Base-by-base conservation (phyloP, 1,139 yeast species). In the Taiozyma onychis region DNA sequence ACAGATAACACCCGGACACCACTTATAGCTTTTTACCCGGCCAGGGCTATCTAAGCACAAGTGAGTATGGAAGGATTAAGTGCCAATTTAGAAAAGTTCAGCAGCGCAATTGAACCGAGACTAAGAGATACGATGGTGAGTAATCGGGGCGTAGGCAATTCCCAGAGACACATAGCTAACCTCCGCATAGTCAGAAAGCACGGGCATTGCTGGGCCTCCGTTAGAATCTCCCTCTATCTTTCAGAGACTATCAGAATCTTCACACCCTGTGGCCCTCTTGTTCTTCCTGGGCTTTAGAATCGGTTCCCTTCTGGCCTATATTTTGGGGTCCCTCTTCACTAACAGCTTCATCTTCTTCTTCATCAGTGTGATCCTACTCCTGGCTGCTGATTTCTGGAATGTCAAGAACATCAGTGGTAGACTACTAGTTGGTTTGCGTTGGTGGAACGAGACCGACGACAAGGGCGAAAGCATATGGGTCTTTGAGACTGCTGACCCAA, bases 331-430 rank as follows among this genome's bases (percentile, higher is more conserved):
- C 55, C 66, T 87, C 46, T 77, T 88, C 63, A 80, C 86, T 32
- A 76, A 77, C 51, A 76, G 78, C 58, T 86, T 85, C 63, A 85
- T 88, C 11, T 73, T 88, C 46, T 82, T 88, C 60, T 93, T 93
- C 71, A 90, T 93, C 32, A 66, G 83, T 11, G 82, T 89, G 44
- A 81, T 90, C 6, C 71, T 93, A 26, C 72, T 90, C 32, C 75
- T 88, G 30, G 86, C 96, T 0, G 89, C 89, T 1, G 99, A 93
- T 66, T 93, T 93, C 64, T 93, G 97, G 96, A 86, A 88, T 63
- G 83, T 89, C 43, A 93, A 93, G 64, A 93, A 93, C 66, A 88
- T 93, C 16, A 76, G 95, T 16, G 99, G 99, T 0, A 74, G 98
- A 54, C 76, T 88, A 49, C 70, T 93, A 51, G 98, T 93, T 7